Percentiles rank a stretch among this genome's conserved stretches.
phyloP scores from a whole-genome alignment of 1,139 yeast species.

The Protomyces gravidus region DNA sequence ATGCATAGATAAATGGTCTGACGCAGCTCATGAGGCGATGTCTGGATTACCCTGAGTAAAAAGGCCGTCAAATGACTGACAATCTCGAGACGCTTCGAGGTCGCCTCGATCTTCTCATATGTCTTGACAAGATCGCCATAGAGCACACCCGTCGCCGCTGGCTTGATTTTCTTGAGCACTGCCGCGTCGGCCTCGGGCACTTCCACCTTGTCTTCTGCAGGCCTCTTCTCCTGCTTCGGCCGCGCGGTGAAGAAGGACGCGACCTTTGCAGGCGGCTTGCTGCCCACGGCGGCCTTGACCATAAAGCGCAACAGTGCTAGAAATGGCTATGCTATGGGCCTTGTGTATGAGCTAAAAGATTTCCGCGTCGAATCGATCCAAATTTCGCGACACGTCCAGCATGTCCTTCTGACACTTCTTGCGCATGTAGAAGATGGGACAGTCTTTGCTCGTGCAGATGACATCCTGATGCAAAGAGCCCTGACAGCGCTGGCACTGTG shows the following conservation, averaged over 20 bases:
- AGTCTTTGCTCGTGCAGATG: constrained; percentile 88
- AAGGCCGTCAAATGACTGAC: constrained; percentile 34
- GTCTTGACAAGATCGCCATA: constrained; percentile 29
- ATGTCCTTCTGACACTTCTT: constrained; percentile 52
- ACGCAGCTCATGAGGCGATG: constrained; percentile 31
- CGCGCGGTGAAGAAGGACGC: neutral
- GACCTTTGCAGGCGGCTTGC: neutral
- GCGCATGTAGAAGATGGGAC: constrained; percentile 97
- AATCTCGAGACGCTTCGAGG: constrained; percentile 35
- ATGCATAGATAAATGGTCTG: constrained; percentile 44
- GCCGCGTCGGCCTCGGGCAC: neutral
- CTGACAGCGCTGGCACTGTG: constrained; percentile 97
- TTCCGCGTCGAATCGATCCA: constrained; percentile 25
- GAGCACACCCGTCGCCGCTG: constrained; percentile 5
- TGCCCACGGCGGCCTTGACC: neutral
- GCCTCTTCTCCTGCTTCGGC: neutral
- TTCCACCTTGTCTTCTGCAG: neutral
- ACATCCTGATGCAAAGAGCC: constrained; percentile 96
- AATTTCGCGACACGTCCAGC: constrained; percentile 13
- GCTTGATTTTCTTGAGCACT: neutral
- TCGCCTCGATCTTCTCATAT: constrained; percentile 32
- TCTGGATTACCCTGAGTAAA: constrained; percentile 29
- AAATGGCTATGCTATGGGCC: neutral
- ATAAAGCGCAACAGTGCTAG: neutral
- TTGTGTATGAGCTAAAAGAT: neutral